Percentiles rank a stretch among this genome's conserved stretches.
These are phyloP conservation scores for Oryza nivara DNA, from an alignment of 176 grass and related monocot species.

Conservation along the genomic window DNA sequence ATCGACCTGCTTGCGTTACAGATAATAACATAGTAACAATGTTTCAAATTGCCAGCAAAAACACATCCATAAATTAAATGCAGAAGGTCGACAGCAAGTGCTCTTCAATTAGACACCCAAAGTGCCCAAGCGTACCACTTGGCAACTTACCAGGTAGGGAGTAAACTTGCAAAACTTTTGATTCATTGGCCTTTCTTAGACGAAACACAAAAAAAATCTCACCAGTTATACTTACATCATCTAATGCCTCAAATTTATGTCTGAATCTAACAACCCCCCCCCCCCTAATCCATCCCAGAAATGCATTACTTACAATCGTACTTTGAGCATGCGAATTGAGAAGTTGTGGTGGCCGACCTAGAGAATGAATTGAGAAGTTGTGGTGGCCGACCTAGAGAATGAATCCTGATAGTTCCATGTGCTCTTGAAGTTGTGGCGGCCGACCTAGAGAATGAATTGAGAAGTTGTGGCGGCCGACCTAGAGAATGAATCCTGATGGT, in stretches of 20 bases:
- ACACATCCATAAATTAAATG: neutral
- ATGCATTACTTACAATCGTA: constrained; percentile 29
- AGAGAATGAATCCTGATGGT: neutral
- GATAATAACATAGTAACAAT: neutral
- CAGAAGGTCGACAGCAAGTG: neutral
- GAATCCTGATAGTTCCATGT: too few relatives aligned
- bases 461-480: neutral
- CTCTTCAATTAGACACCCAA: neutral
- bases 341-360: neutral
- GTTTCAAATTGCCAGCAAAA: neutral
- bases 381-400: neutral
- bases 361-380: neutral
- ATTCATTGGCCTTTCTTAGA: constrained; percentile 8
- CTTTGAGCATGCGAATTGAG: neutral
- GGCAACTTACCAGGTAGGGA: neutral
- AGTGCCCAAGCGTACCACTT: neutral
- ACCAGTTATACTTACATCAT: constrained; percentile 43
- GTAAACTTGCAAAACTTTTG: constrained; percentile 22
- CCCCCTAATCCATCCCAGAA: neutral
- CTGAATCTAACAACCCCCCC: neutral
- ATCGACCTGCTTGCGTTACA: neutral
- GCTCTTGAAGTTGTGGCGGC: neutral
- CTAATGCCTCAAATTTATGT: constrained; percentile 28
- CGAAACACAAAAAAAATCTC: constrained; percentile 10
- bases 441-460: neutral